phyloP scores from a whole-genome alignment of 768 basidiomycete genomes.

The Agaricus blazei region DNA sequence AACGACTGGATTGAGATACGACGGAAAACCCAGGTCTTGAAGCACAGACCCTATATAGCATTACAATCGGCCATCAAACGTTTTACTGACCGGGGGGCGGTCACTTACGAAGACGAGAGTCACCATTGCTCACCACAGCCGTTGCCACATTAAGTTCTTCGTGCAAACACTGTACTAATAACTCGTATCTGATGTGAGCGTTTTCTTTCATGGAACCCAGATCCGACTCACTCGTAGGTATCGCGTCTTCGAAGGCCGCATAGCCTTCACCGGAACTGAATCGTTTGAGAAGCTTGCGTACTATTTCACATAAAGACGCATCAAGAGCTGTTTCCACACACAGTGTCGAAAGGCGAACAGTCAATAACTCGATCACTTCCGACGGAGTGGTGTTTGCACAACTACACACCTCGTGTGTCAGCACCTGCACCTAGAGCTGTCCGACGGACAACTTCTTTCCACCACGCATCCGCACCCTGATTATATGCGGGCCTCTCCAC shows the following conservation, averaged over 20 bases:
- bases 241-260: slow-evolving; percentile 28
- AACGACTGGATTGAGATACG: slow-evolving; percentile 47
- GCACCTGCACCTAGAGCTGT: slow-evolving; percentile 78
- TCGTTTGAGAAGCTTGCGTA: slow-evolving; percentile 52
- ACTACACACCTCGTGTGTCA: slow-evolving; percentile 43
- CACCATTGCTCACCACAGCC: slow-evolving; percentile 69
- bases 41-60: slow-evolving; percentile 39
- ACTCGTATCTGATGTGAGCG: background rate
- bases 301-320: slow-evolving; percentile 47
- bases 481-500: slow-evolving; percentile 54
- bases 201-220: background rate
- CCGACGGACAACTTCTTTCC: slow-evolving; percentile 69
- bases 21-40: slow-evolving; percentile 52
- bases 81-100: background rate
- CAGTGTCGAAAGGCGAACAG: background rate
- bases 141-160: slow-evolving; percentile 39
- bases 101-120: slow-evolving; percentile 61
- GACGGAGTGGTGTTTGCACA: background rate
- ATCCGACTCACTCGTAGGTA: slow-evolving; percentile 22
- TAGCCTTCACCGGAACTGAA: slow-evolving; percentile 76
- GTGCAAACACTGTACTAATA: slow-evolving; percentile 41
- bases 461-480: slow-evolving; percentile 57
- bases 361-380: background rate
- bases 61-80: background rate
- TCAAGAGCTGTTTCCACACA: slow-evolving; percentile 43